phyloP scores from a whole-genome alignment of 139 green algal genomes.

The Closterium sp. region DNA sequence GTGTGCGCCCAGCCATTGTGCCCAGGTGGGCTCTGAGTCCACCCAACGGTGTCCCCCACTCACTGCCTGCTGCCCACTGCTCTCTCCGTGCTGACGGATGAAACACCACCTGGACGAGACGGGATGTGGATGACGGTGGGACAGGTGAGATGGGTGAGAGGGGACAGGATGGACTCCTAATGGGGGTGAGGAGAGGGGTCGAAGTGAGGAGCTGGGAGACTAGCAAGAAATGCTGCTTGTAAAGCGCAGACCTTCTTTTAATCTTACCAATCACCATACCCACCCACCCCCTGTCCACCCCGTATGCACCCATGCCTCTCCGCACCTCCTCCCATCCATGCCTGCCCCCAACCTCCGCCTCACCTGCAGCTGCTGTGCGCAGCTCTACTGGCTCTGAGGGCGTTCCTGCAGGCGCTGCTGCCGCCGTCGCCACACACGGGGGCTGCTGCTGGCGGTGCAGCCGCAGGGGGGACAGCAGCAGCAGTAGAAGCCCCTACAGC shows the following conservation, averaged over 20 bases:
- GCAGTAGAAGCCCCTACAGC: not conserved
- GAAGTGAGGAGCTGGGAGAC: not conserved
- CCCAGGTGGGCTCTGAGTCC: too few species aligned
- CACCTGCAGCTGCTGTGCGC: conserved; percentile 32
- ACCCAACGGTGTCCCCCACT: too few species aligned
- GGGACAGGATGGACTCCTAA: too few species aligned
- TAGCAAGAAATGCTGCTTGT: too few species aligned
- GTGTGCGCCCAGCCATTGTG: too few species aligned
- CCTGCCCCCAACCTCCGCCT: not conserved
- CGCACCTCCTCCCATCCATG: not conserved
- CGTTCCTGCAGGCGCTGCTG: conserved; percentile 55
- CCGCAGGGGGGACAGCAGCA: not conserved
- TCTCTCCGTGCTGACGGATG: too few species aligned
- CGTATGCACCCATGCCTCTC: too few species aligned
- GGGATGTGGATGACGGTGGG: too few species aligned
- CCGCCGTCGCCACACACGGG: not conserved
- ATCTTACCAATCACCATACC: not conserved
- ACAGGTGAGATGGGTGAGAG: not conserved
- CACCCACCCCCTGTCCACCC: too few species aligned
- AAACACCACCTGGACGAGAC: too few species aligned
- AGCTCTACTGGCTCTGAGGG: conserved; percentile 55
- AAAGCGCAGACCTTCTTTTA: too few species aligned
- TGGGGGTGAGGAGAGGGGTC: not conserved
- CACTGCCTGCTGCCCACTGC: too few species aligned
- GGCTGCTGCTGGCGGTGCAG: not conserved